Percentiles rank a stretch among this genome's conserved stretches.
These are phyloP conservation scores for Keqinozyma sinolaborantium DNA, from an alignment of 1,139 yeast genomes.

Conservation along the genomic window DNA sequence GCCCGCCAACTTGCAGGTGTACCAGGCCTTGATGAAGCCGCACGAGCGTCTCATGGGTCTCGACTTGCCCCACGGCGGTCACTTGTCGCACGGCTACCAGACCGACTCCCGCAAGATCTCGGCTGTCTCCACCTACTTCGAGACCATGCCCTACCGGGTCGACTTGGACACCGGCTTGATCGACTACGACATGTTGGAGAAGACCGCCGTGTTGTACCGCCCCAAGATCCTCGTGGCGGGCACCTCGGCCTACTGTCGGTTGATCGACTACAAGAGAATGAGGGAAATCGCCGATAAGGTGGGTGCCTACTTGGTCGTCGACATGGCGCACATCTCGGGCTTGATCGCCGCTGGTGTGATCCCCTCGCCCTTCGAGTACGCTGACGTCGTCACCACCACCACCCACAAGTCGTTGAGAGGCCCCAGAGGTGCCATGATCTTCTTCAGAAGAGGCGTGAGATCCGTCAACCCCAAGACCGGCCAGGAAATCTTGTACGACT, in stretches of 20 bases:
- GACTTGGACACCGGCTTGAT: slow-evolving; percentile 88
- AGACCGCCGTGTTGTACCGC: slow-evolving; percentile 84
- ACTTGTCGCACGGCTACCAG: slow-evolving; percentile 96
- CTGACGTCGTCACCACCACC: slow-evolving; percentile 97
- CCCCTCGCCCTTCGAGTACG: slow-evolving; percentile 93
- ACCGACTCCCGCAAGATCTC: slow-evolving; percentile 94
- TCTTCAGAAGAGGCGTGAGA: slow-evolving; percentile 95
- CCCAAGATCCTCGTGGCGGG: slow-evolving; percentile 97
- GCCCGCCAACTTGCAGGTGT: slow-evolving; percentile 95
- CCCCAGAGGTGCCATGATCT: slow-evolving; percentile 99
- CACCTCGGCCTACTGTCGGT: slow-evolving; percentile 94
- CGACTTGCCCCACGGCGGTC: slow-evolving; percentile 98
- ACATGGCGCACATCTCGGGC: slow-evolving; percentile 99
- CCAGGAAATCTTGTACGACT: slow-evolving; percentile 80
- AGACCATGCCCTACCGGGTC: slow-evolving; percentile 97
- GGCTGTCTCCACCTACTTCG: slow-evolving; percentile 93
- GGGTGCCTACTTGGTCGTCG: slow-evolving; percentile 94
- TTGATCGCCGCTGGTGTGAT: slow-evolving; percentile 94
- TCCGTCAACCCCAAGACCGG: slow-evolving; percentile 89
- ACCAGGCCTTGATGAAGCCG: slow-evolving; percentile 91
- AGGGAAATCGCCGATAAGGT: slow-evolving; percentile 94
- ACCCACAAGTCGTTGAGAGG: slow-evolving; percentile 98
- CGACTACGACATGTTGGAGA: slow-evolving; percentile 91
- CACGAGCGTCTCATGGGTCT: slow-evolving; percentile 97
- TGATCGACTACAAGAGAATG: slow-evolving; percentile 94